phyloP scores from a whole-genome alignment of 2,329 filamentous ascomycete genomes.

The Paradendryphiella salina region DNA sequence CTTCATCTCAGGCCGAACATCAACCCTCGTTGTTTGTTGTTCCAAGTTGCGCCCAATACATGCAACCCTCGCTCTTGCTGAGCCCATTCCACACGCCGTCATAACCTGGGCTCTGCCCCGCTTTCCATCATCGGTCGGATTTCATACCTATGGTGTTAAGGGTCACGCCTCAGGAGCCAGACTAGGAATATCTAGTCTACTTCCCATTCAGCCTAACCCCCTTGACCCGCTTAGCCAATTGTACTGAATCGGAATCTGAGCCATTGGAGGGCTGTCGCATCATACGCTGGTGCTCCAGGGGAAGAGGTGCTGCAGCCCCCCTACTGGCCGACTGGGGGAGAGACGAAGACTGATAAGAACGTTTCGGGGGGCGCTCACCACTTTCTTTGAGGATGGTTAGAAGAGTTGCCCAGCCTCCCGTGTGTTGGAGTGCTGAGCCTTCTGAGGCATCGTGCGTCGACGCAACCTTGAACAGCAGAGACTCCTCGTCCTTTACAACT shows the following conservation, averaged over 20 bases:
- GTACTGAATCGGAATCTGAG: constrained; percentile 59
- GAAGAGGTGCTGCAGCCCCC: constrained; percentile 46
- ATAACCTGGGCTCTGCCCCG: background rate
- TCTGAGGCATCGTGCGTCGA: constrained; percentile 79
- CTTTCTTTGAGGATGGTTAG: constrained; percentile 92
- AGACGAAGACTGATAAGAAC: constrained; percentile 43
- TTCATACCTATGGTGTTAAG: constrained; percentile 26
- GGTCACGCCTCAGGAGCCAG: constrained; percentile 21
- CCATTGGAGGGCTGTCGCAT: constrained; percentile 35
- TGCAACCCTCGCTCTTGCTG: constrained; percentile 6
- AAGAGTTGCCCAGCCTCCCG: constrained; percentile 90
- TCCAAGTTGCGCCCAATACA: constrained; percentile 5
- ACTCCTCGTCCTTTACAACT: constrained; percentile 76
- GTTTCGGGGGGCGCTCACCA: constrained; percentile 93
- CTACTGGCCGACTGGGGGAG: constrained; percentile 40
- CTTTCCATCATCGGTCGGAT: constrained; percentile 16
- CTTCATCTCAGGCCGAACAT: background rate
- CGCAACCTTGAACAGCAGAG: constrained; percentile 81
- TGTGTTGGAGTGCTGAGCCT: constrained; percentile 80
- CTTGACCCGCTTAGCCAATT: constrained; percentile 68
- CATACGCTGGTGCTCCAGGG: constrained; percentile 21
- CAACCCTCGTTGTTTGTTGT: background rate
- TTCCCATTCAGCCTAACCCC: constrained; percentile 58
- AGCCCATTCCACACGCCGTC: constrained; percentile 2
- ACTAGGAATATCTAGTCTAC: constrained; percentile 22